phyloP scores from a whole-genome alignment of 345 rosid genomes.

The Populus ilicifolia region DNA sequence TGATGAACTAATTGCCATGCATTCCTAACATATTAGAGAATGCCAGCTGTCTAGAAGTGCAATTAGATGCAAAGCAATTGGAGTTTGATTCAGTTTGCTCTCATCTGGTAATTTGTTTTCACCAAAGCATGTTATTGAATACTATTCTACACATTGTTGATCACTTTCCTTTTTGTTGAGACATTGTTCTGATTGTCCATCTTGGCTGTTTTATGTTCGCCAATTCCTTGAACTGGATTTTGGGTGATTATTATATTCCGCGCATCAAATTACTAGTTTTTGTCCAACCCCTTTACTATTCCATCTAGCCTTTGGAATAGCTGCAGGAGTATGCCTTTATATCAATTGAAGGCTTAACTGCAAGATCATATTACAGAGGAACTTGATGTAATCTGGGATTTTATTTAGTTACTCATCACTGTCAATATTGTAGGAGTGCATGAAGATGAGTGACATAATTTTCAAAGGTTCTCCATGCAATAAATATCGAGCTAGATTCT shows the following conservation, averaged over 20 bases:
- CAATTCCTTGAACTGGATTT: not conserved
- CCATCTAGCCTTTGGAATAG: not conserved
- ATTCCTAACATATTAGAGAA: conserved; percentile 22
- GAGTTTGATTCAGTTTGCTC: not conserved
- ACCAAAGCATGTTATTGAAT: not conserved
- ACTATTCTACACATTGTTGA: not conserved
- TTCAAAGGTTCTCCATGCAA: no score
- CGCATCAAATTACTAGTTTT: not conserved
- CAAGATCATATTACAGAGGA: not conserved
- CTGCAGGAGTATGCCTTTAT: not conserved
- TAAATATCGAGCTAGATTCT: no score
- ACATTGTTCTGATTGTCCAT: not conserved
- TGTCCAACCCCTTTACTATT: not conserved
- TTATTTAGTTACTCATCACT: not conserved
- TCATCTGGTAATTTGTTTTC: conserved; percentile 11
- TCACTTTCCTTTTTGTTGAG: no score
- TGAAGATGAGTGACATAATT: no score
- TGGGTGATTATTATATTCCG: not conserved
- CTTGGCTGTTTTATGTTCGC: not conserved
- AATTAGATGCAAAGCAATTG: not conserved
- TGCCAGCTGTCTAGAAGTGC: conserved; percentile 13
- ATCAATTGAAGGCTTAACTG: not conserved
- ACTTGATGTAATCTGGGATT: no score
- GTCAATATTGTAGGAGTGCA: not conserved
- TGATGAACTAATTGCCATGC: conserved; percentile 64